Evolutionary conservation across 352 stramenopile species (phyloP).

Genomic region (Elongisporangium undulatum): DNA sequence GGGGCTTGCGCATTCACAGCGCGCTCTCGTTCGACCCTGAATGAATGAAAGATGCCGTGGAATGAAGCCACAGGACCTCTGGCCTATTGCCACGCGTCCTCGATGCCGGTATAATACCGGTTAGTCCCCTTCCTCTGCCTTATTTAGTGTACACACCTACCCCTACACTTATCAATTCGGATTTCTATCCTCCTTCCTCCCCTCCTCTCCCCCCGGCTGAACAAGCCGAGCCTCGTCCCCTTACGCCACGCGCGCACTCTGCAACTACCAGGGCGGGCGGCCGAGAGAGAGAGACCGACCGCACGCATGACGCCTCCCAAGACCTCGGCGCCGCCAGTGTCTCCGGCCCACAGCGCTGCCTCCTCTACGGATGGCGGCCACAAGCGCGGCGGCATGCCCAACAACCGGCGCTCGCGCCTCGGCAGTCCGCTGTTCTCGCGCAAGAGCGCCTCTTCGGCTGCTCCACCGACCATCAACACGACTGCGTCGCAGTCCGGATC

Average conservation of each 20-base stretch:
- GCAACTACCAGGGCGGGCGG: background rate
- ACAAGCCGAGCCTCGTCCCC: background rate
- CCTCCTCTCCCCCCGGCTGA: background rate
- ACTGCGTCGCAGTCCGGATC: slow-evolving; percentile 5
- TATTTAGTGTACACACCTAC: background rate
- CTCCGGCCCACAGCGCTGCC: slow-evolving; percentile 1
- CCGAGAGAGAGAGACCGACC: background rate
- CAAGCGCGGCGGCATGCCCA: background rate
- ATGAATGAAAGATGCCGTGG: background rate
- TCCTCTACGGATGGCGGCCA: background rate
- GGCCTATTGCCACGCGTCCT: background rate
- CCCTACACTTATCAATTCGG: background rate
- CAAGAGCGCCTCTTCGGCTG: slow-evolving; percentile 8
- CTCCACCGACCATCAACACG: slow-evolving; percentile 4
- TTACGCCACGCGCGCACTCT: background rate
- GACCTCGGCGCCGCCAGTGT: slow-evolving; percentile 3
- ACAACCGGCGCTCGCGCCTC: slow-evolving; percentile 7
- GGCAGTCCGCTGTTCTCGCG: slow-evolving; percentile 14
- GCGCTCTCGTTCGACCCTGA: no score
- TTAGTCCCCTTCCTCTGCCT: background rate
- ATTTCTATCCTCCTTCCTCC: background rate
- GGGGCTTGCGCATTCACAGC: no score
- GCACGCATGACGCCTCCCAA: slow-evolving; percentile 5
- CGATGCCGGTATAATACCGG: background rate
- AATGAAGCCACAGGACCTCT: background rate